A percentile compares a stretch with the other conserved stretches of the same genome.
phyloP scores from a whole-genome alignment of 169 alveolate genomes.

The Theileria annulata region DNA sequence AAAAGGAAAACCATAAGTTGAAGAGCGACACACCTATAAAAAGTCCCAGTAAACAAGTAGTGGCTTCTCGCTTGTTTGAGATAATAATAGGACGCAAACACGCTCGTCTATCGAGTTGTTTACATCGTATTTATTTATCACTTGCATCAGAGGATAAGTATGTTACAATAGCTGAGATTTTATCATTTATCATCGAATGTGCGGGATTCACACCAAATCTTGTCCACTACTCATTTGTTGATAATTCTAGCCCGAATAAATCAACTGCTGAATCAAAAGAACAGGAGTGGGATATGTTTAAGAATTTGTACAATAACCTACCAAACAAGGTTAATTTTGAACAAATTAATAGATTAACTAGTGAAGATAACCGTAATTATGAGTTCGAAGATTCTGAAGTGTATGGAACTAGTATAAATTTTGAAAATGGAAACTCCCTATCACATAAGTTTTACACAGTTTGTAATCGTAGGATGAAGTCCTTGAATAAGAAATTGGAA shows the following conservation, averaged over 20 bases:
- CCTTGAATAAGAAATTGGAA: constrained; percentile 19
- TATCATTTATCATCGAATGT: constrained; percentile 63
- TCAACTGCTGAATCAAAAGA: not conserved
- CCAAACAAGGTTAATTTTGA: constrained; percentile 13
- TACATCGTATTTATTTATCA: constrained; percentile 43
- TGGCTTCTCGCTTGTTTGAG: constrained; percentile 48
- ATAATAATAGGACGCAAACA: constrained; percentile 48
- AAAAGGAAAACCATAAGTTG: not conserved
- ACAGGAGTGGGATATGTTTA: constrained; percentile 14
- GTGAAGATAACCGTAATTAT: not conserved
- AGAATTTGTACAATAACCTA: not conserved
- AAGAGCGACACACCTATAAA: not conserved
- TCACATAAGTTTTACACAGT: constrained; percentile 23
- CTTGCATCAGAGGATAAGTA: constrained; percentile 33
- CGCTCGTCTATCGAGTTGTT: constrained; percentile 50
- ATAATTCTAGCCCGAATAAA: not conserved
- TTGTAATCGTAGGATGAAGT: constrained; percentile 35
- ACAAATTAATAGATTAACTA: not conserved
- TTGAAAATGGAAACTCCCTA: constrained; percentile 4
- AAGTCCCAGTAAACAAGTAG: not conserved
- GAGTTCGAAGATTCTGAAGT: not conserved
- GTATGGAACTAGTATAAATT: constrained; percentile 9
- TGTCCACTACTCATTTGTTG: constrained; percentile 12
- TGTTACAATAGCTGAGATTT: constrained; percentile 51
- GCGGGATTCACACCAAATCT: constrained; percentile 56